Conservation (phyloP, 495 filamentous ascomycete species). For the Penicillium steckii region DNA sequence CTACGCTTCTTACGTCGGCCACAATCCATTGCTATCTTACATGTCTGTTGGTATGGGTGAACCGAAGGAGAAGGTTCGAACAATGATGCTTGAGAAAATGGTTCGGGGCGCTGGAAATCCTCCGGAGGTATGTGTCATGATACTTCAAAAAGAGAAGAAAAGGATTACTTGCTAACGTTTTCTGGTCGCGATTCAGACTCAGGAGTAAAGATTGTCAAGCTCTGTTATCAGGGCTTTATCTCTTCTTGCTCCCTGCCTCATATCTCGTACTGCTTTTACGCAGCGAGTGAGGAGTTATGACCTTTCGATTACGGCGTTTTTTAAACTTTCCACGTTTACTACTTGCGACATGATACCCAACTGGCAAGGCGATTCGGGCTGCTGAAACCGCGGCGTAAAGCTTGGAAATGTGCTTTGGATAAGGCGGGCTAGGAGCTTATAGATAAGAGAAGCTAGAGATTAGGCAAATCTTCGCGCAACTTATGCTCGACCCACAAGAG, state of each 20-base stretch:
- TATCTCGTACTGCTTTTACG: neutral
- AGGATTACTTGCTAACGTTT: conserved; percentile 7
- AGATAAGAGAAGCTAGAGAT: neutral
- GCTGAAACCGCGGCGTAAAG: neutral
- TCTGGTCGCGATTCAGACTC: conserved; percentile 17
- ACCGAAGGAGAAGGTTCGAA: conserved; percentile 73
- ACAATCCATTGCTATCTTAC: conserved; percentile 85
- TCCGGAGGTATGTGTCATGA: conserved; percentile 52
- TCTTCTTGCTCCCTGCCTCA: too few relatives aligned
- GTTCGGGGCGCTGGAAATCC: conserved; percentile 85
- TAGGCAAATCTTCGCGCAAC: neutral
- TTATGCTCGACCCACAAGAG: too few relatives aligned
- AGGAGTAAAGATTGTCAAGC: conserved; percentile 12
- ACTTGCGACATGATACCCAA: conserved; percentile 1
- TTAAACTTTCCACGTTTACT: neutral
- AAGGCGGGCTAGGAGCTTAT: neutral
- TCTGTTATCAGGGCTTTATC: too few relatives aligned
- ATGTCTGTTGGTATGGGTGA: conserved; percentile 87
- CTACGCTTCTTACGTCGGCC: conserved; percentile 81
- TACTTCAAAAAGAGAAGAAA: neutral
- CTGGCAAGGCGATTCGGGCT: neutral
- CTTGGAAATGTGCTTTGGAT: neutral
- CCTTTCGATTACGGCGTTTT: neutral
- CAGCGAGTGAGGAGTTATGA: neutral
- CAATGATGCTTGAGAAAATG: conserved; percentile 86